Evolutionary conservation across 2,329 filamentous ascomycete species (phyloP).

Genomic region (Stachybotrys echinatus): DNA sequence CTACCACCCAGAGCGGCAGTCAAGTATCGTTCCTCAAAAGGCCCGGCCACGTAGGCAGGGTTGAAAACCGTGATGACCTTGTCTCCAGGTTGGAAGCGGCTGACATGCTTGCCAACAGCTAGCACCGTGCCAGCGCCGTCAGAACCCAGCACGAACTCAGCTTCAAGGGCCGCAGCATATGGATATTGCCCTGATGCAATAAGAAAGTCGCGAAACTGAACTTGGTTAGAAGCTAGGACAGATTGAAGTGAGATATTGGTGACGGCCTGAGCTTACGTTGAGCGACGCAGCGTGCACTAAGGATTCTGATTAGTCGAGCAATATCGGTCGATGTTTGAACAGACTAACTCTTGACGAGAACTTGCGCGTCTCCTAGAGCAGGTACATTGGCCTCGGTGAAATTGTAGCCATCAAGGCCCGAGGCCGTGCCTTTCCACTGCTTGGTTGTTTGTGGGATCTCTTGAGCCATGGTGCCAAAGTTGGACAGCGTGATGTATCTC

Average conservation of each 20-base stretch:
- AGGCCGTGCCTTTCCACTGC: constrained; percentile 51
- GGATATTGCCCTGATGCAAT: constrained; percentile 44
- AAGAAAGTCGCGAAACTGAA: constrained; percentile 44
- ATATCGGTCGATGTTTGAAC: no score
- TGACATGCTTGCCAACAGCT: constrained; percentile 43
- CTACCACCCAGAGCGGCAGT: constrained; percentile 61
- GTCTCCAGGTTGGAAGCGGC: constrained; percentile 46
- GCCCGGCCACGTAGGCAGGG: constrained; percentile 44
- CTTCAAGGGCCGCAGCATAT: constrained; percentile 33
- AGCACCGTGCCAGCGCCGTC: constrained; percentile 51
- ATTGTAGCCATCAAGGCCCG: constrained; percentile 54
- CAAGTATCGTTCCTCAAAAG: constrained; percentile 25
- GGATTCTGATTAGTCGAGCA: background rate
- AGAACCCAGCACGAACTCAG: constrained; percentile 45
- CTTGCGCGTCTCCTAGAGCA: constrained; percentile 62
- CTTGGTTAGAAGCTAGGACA: background rate
- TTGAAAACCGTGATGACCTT: constrained; percentile 57
- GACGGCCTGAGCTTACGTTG: constrained; percentile 31
- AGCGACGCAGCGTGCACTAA: constrained; percentile 44
- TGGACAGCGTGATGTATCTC: no score
- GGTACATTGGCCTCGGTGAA: constrained; percentile 53
- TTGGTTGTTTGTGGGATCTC: constrained; percentile 37
- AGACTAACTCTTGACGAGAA: constrained; percentile 55
- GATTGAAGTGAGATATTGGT: no score
- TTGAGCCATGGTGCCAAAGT: constrained; percentile 19